A percentile compares a stretch with the other conserved stretches of the same genome.
Conservation (phyloP, 768 basidiomycete genomes). For the Cystobasidium onofrii region DNA sequence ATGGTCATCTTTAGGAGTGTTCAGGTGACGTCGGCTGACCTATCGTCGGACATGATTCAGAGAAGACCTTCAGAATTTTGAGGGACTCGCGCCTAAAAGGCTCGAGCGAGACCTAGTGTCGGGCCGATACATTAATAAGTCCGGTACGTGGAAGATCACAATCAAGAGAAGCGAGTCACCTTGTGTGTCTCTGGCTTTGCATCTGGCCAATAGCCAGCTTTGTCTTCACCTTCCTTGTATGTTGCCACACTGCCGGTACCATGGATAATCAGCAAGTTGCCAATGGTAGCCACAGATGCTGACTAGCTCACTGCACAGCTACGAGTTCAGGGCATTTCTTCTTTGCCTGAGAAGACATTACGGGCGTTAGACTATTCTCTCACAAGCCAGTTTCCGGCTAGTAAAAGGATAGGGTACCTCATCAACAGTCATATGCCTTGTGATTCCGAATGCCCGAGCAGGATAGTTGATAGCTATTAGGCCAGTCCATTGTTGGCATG, state of each 20-base stretch:
- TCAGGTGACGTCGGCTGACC: constrained; percentile 25
- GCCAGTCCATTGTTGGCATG: constrained; percentile 78
- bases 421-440: constrained; percentile 68
- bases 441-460: constrained; percentile 83
- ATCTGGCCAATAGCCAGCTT: constrained; percentile 87
- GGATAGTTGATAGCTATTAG: constrained; percentile 94
- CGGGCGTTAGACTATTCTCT: no score
- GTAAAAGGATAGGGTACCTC: constrained; percentile 31
- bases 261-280: background rate
- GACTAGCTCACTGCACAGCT: constrained; percentile 45
- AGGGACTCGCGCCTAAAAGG: constrained; percentile 81
- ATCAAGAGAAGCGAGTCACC: constrained; percentile 49
- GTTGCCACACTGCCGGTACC: constrained; percentile 59
- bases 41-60: constrained; percentile 54
- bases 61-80: constrained; percentile 77
- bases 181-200: constrained; percentile 86
- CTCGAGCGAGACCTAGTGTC: constrained; percentile 74
- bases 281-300: background rate
- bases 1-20: background rate
- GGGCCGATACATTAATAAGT: background rate
- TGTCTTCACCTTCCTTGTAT: constrained; percentile 72
- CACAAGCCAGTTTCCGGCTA: background rate
- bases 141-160: background rate
- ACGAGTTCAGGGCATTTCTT: constrained; percentile 74
- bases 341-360: no score